Evolutionary conservation across 331 rosid species (phyloP).

Genomic region (Rosa hybrid): DNA sequence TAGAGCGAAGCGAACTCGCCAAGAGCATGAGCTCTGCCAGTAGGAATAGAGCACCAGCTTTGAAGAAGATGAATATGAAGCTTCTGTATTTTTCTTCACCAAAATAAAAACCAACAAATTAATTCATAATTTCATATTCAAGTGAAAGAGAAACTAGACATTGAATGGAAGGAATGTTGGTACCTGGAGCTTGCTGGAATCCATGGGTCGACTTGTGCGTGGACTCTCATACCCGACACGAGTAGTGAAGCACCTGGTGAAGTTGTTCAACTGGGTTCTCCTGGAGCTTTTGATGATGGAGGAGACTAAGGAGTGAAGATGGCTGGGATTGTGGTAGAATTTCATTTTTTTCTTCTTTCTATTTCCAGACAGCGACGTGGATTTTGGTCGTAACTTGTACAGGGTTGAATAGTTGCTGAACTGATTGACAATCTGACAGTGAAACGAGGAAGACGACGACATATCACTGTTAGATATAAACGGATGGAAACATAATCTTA

Average conservation of each 20-base stretch:
- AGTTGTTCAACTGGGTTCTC: background rate
- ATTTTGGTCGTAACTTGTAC: background rate
- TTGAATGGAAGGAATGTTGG: background rate
- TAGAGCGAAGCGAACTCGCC: conserved; percentile 60
- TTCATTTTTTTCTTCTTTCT: background rate
- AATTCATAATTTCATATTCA: background rate
- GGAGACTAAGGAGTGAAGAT: background rate
- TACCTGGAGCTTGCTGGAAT: background rate
- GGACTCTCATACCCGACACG: background rate
- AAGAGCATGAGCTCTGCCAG: conserved; percentile 58
- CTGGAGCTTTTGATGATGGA: background rate
- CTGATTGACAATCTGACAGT: background rate
- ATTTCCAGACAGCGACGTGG: background rate
- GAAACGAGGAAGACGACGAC: background rate
- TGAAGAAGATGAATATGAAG: conserved; percentile 15
- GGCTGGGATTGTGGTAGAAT: background rate
- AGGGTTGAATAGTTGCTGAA: background rate
- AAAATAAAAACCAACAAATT: conserved; percentile 1
- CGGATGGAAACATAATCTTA: too few relatives aligned
- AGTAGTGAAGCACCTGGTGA: background rate
- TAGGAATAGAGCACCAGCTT: conserved; percentile 43
- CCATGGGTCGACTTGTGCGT: background rate
- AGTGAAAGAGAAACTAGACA: background rate
- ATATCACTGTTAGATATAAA: too few relatives aligned
- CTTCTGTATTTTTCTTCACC: background rate